Evolutionary conservation across 1,284 basidiomycete genomes (phyloP), one percentile per base, ranked within the genome.

Genomic region (Cronartium quercuum): DNA sequence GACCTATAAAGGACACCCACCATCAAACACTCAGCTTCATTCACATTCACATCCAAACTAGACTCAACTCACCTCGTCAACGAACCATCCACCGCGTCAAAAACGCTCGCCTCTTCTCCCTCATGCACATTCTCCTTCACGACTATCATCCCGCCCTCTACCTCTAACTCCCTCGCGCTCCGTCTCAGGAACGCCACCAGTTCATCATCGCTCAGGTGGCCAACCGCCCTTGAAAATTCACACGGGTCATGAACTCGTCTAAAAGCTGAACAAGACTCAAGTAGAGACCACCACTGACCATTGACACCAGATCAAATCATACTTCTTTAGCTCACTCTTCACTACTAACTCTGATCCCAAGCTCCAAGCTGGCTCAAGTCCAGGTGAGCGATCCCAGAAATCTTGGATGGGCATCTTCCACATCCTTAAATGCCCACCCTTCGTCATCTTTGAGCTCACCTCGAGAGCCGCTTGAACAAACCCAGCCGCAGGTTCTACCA

Each of bases 111-210:
- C n/a, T 47, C 13, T 35, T 38, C 60, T 62, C 29, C 29, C 5
- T 83, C 80, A 80, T 91, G 94, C n/a, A 90, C 79, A 81, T 97
- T 97, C 83, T 97, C 94, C 82, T 97, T 97, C 63, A 94, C 88
- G 29, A 96, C 84, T 73, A 96, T 90, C 38, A 91, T 77, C 79
- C 80, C 37, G 41, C 78, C 86, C 69, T 81, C 82, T 71, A 62
- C 13, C 78, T 66, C 37, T 82, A 66, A 85, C 81, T 64, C 37
- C 13, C 40, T 87, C 83, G 76, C 92, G 80, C 0, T 90, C 86
- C 6, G 82, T 82, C 84, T 83, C 76, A 96, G 85, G 83, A 95
- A 96, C 0, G 83, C 81, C 40, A 92, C 86, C 29, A 96, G 86
- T 80, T 94, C 91, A 5, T 82, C 79, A 80, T 94, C 89, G 68